These are phyloP conservation scores for Apophysomyces sp. DNA, from an alignment of 371 early-diverging fungal genomes.

Conservation along the genomic window DNA sequence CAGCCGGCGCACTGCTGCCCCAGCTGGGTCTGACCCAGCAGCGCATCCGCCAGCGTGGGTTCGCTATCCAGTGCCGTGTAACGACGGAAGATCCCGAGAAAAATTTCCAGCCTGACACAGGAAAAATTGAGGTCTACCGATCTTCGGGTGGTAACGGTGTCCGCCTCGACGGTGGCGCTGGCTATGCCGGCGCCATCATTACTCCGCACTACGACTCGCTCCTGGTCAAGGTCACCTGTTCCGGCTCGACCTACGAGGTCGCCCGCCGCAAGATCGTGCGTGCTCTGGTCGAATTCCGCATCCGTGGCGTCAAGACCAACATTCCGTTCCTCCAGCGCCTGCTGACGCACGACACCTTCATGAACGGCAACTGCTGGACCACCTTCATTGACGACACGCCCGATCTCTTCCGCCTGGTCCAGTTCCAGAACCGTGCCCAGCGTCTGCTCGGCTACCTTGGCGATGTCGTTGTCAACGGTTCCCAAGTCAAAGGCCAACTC, in stretches of 20 bases:
- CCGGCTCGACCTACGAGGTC: constrained; percentile 83
- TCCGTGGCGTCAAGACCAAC: constrained; percentile 96
- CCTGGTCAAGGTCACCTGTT: constrained; percentile 90
- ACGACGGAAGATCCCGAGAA: constrained; percentile 91
- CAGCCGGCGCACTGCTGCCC: constrained; percentile 81
- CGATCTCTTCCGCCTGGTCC: constrained; percentile 75
- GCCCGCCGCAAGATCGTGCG: constrained; percentile 87
- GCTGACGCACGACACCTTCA: constrained; percentile 77
- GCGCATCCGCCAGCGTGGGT: constrained; percentile 74
- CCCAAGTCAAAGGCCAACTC: constrained; percentile 87
- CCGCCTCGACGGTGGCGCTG: constrained; percentile 89
- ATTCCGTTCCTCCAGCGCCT: constrained; percentile 90
- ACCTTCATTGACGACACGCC: constrained; percentile 97
- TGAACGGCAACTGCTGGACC: constrained; percentile 86
- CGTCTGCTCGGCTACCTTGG: constrained; percentile 87
- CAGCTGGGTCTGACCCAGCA: constrained; percentile 85
- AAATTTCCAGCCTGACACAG: constrained; percentile 94
- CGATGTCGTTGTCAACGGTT: constrained; percentile 91
- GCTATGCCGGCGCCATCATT: constrained; percentile 88
- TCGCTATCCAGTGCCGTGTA: constrained; percentile 94
- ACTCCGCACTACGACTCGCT: constrained; percentile 96
- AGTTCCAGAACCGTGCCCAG: constrained; percentile 83
- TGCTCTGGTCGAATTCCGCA: constrained; percentile 90
- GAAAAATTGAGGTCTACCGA: constrained; percentile 90
- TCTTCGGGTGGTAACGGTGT: constrained; percentile 90